Evolutionary conservation across 75 land plant species (phyloP), one percentile per base, ranked within the genome.

Genomic region (Larix kaempferi): DNA sequence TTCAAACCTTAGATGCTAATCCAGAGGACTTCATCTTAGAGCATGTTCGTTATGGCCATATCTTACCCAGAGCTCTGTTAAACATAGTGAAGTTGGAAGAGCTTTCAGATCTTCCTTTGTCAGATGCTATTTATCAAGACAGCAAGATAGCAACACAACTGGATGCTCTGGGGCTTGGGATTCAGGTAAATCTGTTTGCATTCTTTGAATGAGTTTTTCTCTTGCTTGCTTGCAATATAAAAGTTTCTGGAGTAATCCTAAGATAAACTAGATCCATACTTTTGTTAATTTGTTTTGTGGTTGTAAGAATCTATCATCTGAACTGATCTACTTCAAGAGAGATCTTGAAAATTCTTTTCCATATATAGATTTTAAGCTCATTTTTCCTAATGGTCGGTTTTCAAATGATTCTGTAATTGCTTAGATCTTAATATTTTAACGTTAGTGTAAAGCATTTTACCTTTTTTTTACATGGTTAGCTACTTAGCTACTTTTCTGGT

Each of bases 1-100:
- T 74, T 56, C 93, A 86, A 77, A 35, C 65, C 44, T 35, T 37
- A 15, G 54, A 11, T 49, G 54, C 54, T 10, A 44, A 44, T 44
- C 6, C 6, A 44, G 8, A 44, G 8, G 49, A 44, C 7, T 44
- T 6, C 49, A 44, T 44, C 49, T 55, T 12, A 8, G 74, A 73
- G 3, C 74, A 73, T 27, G n/a, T 25, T 54, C 10, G 17, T 23
- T 73, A 73, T n/a, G 74, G 74, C 25, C 14, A 41, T 4, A 13
- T 39, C 27, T n/a, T 57, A 23, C 17, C 67, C 7, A 29, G n/a
- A 11, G 27, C 64, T 5, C 4, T n/a, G 25, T 4, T 4, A 0
- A 57, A 22, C 44, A 57, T 1, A 35, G 64, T 35, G 65, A n/a
- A 29, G 6, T 25, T 55, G 22, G 57, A 10, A 1, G 25, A 3